These are phyloP conservation scores for Glycine soja DNA, from an alignment of 306 rosid genomes.

Conservation along the genomic window DNA sequence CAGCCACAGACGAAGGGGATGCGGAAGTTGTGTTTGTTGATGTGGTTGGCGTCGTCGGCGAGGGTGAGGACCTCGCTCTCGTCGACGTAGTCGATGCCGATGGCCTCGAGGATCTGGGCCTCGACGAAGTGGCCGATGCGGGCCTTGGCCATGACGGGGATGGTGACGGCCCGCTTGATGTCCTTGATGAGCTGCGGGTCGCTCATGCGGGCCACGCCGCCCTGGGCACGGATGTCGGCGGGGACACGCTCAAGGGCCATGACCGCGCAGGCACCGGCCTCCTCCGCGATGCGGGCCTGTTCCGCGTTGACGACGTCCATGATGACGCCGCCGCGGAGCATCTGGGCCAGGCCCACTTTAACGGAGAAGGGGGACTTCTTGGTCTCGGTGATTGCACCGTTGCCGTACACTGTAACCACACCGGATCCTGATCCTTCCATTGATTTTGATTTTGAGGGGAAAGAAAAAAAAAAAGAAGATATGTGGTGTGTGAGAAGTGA, in stretches of 20 bases:
- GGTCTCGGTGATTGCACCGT: slow-evolving; percentile 73
- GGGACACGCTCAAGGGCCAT: slow-evolving; percentile 93
- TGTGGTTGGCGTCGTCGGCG: slow-evolving; percentile 85
- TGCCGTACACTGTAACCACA: slow-evolving; percentile 87
- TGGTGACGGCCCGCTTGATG: slow-evolving; percentile 86
- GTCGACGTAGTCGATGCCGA: slow-evolving; percentile 86
- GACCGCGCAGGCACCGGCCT: slow-evolving; percentile 92
- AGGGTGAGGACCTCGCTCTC: slow-evolving; percentile 82
- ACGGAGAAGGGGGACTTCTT: slow-evolving; percentile 82
- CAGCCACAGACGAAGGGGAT: slow-evolving; percentile 92
- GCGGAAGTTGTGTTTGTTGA: slow-evolving; percentile 88
- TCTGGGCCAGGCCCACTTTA: slow-evolving; percentile 88
- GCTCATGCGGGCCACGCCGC: slow-evolving; percentile 89
- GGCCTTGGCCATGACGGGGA: slow-evolving; percentile 95
- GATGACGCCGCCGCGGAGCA: slow-evolving; percentile 94
- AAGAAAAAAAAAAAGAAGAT: too few relatives aligned
- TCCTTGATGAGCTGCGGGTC: slow-evolving; percentile 88
- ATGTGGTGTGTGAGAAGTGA: background rate
- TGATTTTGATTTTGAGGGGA: background rate
- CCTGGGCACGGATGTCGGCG: slow-evolving; percentile 81
- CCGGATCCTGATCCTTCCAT: slow-evolving; percentile 75
- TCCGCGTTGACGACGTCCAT: slow-evolving; percentile 94
- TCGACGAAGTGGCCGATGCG: slow-evolving; percentile 90
- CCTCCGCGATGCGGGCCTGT: slow-evolving; percentile 90
- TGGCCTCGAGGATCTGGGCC: slow-evolving; percentile 91